A percentile compares a stretch with the other conserved stretches of the same genome.
Conservation (phyloP, 441 rosid genomes). For the Populus hybrid region DNA sequence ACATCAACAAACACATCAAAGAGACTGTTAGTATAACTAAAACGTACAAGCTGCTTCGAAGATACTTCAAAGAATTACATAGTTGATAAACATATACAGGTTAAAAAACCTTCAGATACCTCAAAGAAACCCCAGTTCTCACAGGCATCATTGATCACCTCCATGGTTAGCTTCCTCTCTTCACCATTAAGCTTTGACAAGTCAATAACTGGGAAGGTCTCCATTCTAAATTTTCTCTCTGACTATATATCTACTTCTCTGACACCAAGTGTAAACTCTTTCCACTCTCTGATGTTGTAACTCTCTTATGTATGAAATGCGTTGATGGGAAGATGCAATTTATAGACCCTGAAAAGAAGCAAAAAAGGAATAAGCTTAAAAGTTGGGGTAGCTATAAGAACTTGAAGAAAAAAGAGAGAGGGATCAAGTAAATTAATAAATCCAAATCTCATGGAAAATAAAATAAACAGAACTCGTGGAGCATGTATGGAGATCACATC, state of each 20-base stretch:
- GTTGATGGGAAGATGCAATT: conserved; percentile 27
- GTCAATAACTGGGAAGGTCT: conserved; percentile 62
- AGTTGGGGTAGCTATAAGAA: not conserved
- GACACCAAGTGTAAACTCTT: not conserved
- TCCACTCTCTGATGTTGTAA: not conserved
- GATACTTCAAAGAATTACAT: not conserved
- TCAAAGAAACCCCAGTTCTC: conserved; percentile 96
- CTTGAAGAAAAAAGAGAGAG: not conserved
- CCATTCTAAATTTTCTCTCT: conserved; percentile 37
- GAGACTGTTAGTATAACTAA: not conserved
- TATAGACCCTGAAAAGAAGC: conserved; percentile 38
- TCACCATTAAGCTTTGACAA: conserved; percentile 64
- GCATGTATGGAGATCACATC: conserved; percentile 17
- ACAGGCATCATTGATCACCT: conserved; percentile 74
- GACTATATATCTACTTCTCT: not conserved
- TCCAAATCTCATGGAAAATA: not conserved
- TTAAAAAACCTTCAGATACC: conserved; percentile 33
- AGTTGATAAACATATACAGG: no score
- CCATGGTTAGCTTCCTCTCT: conserved; percentile 57
- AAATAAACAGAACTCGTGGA: conserved; percentile 18
- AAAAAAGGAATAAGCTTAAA: not conserved
- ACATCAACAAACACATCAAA: not conserved
- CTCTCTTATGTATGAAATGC: conserved; percentile 18
- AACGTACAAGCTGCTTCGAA: not conserved
- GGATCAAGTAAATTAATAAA: not conserved